A percentile compares a stretch with the other conserved stretches of the same genome.
Conservation (phyloP, 495 filamentous ascomycete genomes). For the Neurospora sp. region DNA sequence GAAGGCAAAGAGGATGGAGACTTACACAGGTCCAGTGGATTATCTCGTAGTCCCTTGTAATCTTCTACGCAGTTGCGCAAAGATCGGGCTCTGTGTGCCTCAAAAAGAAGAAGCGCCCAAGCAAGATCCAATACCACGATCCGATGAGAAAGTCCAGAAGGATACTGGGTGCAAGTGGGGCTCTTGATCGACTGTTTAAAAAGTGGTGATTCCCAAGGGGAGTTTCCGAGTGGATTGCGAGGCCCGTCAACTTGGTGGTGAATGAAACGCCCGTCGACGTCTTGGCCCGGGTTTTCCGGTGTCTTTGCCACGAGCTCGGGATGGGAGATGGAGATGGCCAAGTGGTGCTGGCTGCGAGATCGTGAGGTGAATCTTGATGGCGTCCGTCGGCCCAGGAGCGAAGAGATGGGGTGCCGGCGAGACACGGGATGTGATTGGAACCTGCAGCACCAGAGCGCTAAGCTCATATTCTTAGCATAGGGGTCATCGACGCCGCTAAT, state of each 20-base stretch:
- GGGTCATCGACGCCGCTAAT: constrained; percentile 8
- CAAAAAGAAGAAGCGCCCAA: background rate
- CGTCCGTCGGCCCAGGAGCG: constrained; percentile 1
- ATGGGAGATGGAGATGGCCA: background rate
- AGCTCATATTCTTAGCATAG: constrained; percentile 27
- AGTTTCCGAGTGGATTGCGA: background rate
- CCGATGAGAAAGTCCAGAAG: background rate
- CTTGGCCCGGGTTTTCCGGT: background rate
- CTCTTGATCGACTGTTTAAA: background rate
- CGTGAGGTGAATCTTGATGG: constrained; percentile 17
- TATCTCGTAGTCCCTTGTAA: background rate
- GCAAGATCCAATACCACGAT: background rate
- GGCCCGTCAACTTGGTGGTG: background rate
- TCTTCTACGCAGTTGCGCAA: background rate
- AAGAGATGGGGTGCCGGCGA: background rate
- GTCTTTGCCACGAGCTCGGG: background rate
- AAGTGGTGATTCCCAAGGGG: background rate
- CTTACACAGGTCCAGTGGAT: background rate
- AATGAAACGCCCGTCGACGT: background rate
- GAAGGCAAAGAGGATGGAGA: background rate
- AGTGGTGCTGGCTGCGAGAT: background rate
- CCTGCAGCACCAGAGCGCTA: constrained; percentile 25
- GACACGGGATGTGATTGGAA: constrained; percentile 20
- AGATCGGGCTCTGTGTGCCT: background rate
- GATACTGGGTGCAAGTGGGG: background rate